Percentiles rank a stretch among this genome's conserved stretches.
phyloP scores from a whole-genome alignment of 345 rosid genomes.

The Brassica carinata region DNA sequence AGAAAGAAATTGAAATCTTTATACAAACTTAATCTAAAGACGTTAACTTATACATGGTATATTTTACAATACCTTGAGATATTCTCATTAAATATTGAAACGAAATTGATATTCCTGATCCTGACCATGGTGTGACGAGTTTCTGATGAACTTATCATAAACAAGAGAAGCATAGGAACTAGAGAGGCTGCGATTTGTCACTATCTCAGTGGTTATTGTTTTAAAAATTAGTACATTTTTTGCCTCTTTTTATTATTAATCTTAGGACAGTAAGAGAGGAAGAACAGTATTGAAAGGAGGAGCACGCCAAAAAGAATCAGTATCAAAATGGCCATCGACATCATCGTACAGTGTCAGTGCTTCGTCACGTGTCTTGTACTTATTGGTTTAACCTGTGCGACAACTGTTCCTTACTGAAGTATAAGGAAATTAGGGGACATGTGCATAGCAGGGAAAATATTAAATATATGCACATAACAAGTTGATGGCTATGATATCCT shows the following conservation, averaged over 20 bases:
- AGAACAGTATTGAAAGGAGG: slow-evolving; percentile 12
- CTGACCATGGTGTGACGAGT: background rate
- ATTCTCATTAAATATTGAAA: background rate
- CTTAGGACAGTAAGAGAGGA: background rate
- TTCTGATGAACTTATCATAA: background rate
- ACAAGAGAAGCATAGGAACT: background rate
- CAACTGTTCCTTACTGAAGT: background rate
- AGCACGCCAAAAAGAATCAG: slow-evolving; percentile 23
- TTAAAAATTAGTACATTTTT: background rate
- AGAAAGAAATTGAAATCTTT: background rate
- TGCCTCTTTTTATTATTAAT: background rate
- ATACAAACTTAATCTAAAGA: background rate
- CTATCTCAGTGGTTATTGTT: background rate
- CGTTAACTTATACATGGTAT: background rate
- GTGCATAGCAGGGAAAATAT: too few species aligned
- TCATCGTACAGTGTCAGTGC: slow-evolving; percentile 40
- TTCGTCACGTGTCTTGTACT: slow-evolving; percentile 31
- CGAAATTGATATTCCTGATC: background rate
- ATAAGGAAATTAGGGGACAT: too few species aligned
- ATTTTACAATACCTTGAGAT: background rate
- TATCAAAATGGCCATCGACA: slow-evolving; percentile 24
- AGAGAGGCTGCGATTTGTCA: background rate
- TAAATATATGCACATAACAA: too few species aligned
- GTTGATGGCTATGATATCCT: too few species aligned
- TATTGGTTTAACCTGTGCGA: background rate